phyloP scores from a whole-genome alignment of 2,329 filamentous ascomycete genomes.

The Venturiaceae sp. region DNA sequence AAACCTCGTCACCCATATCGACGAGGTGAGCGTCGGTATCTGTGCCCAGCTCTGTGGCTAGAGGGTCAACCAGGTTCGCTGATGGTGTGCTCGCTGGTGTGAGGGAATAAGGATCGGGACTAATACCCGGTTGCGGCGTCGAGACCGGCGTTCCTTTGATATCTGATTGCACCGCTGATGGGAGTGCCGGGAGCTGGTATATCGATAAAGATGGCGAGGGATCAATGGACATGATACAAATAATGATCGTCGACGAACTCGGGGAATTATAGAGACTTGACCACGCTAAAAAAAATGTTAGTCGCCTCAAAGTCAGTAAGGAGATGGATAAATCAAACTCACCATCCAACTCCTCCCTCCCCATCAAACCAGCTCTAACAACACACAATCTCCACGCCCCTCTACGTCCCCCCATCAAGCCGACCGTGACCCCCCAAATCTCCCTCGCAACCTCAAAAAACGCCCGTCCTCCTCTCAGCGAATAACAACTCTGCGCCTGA shows the following conservation, averaged over 20 bases:
- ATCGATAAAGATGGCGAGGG: slow-evolving; percentile 55
- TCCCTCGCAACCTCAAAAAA: slow-evolving; percentile 60
- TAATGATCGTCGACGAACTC: slow-evolving; percentile 25
- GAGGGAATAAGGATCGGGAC: slow-evolving; percentile 25
- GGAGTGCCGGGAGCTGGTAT: slow-evolving; percentile 35
- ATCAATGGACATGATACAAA: slow-evolving; percentile 54
- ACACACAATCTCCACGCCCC: slow-evolving; percentile 72
- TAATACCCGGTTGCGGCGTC: slow-evolving; percentile 21
- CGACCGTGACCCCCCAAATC: slow-evolving; percentile 68
- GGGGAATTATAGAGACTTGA: slow-evolving; percentile 23
- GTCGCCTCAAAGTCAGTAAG: slow-evolving; percentile 28
- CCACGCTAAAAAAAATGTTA: slow-evolving; percentile 30
- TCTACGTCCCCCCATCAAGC: slow-evolving; percentile 59
- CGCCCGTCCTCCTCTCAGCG: slow-evolving; percentile 50
- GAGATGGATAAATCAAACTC: slow-evolving; percentile 11
- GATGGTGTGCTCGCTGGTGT: slow-evolving; percentile 61
- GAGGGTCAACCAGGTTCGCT: slow-evolving; percentile 29
- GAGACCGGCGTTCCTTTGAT: slow-evolving; percentile 23
- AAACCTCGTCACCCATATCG: slow-evolving; percentile 65
- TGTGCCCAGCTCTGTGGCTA: slow-evolving; percentile 31
- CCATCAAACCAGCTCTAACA: slow-evolving; percentile 60
- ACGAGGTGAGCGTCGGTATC: slow-evolving; percentile 60
- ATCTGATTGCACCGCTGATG: slow-evolving; percentile 11
- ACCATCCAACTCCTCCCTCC: slow-evolving; percentile 51
- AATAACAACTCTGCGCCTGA: slow-evolving; percentile 66